Evolutionary conservation across 306 rosid species (phyloP), one percentile per base, ranked within the genome.

Genomic region (Delonix regia): DNA sequence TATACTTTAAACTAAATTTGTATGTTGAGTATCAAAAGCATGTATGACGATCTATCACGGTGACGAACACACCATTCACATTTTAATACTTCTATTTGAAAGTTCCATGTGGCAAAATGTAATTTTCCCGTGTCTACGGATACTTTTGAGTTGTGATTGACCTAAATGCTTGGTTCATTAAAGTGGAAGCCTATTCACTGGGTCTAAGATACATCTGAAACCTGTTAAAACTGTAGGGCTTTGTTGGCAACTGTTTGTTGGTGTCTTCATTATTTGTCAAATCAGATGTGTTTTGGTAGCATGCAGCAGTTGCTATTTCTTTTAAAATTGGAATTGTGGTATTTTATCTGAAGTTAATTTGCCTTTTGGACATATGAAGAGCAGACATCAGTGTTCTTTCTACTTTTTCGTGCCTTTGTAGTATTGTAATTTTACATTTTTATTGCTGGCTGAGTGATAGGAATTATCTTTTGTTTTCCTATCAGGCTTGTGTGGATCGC

Each of bases 101-200:
- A 21, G 41, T 44, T 27, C 78, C 8, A 11, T 74, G 19, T 11
- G 15, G 12, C 22, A 10, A 51, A 25, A 34, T 34, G 74, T 66
- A 36, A 59, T 39, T 52, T 51, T 38, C 3, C 77, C 53, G 63
- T 44, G 66, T 61, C 27, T n/a, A 12, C 16, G 22, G 64, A 68
- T 73, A 47, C 70, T 67, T 60, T 24, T 78, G 75, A 47, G 65
- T 67, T 60, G 33, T 78, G 75, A 41, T 52, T 42, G 52, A 52
- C 39, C 52, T 24, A 39, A 80, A 80, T 25, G 64, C 63, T 3
- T 6, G 56, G 33, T 73, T 27, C 68, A 19, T 73, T 27, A 10
- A 27, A 42, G n/a, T 44, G 66, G 71, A 47, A 56, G 30, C 51
- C 12, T 11, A 33, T 59, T 33, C 44, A 30, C 73, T 18, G 38